These are phyloP conservation scores for Sclerospora graminicola DNA, from an alignment of 352 stramenopile genomes.

Conservation along the genomic window DNA sequence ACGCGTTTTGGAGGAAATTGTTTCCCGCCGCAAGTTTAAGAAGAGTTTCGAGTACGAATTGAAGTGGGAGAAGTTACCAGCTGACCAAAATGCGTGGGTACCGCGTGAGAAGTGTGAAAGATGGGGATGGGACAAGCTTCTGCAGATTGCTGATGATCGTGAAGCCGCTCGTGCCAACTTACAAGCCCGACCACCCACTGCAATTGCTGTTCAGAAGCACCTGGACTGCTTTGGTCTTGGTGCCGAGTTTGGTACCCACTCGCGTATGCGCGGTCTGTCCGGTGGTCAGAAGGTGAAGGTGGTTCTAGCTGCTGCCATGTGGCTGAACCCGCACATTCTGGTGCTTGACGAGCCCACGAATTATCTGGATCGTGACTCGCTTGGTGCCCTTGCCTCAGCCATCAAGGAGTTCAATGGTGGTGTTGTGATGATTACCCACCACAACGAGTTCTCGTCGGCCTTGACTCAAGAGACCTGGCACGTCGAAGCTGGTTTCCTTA, in stretches of 20 bases:
- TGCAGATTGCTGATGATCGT: constrained; percentile 94
- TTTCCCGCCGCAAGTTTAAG: constrained; percentile 89
- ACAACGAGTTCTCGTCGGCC: constrained; percentile 94
- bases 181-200: constrained; percentile 90
- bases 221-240: constrained; percentile 94
- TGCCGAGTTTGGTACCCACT: constrained; percentile 96
- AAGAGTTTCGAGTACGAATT: constrained; percentile 96
- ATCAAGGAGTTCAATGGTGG: constrained; percentile 96
- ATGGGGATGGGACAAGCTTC: constrained; percentile 94
- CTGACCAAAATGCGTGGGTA: constrained; percentile 94
- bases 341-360: constrained; percentile 95
- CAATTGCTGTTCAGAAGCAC: constrained; percentile 94
- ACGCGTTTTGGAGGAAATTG: constrained; percentile 85
- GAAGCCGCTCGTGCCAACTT: constrained; percentile 89
- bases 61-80: constrained; percentile 91
- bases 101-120: constrained; percentile 92
- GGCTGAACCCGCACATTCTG: constrained; percentile 93
- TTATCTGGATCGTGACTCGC: constrained; percentile 94
- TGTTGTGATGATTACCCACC: constrained; percentile 96
- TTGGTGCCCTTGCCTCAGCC: constrained; percentile 91
- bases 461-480: constrained; percentile 94
- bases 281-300: constrained; percentile 99
- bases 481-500: constrained; percentile 80
- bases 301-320: constrained; percentile 93
- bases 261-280: constrained; percentile 95